These are phyloP conservation scores for Pythium phragmitis DNA, from an alignment of 352 stramenopile species.

Conservation along the genomic window DNA sequence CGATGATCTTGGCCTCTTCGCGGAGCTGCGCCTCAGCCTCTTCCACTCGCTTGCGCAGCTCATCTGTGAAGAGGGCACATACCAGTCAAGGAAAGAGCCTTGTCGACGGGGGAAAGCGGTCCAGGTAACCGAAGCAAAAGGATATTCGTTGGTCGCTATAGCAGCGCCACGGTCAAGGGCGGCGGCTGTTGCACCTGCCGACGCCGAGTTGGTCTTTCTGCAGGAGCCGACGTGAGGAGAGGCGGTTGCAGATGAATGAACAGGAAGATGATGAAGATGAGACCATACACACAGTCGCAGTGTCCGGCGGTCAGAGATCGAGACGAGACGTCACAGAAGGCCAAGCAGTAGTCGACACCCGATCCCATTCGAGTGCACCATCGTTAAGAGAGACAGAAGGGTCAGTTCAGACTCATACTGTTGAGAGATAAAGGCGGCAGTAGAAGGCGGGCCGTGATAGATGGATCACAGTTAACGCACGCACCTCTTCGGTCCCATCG, in stretches of 20 bases:
- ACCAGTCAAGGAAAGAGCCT: constrained; percentile 14
- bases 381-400: background rate
- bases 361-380: background rate
- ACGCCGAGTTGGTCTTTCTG: constrained; percentile 29
- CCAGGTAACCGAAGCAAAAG: constrained; percentile 17
- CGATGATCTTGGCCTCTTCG: constrained; percentile 81
- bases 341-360: no score
- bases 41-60: constrained; percentile 67
- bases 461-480: background rate
- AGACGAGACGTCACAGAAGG: background rate
- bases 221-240: background rate
- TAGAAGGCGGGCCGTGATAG: background rate
- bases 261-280: background rate
- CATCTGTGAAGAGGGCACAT: constrained; percentile 35
- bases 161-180: constrained; percentile 34
- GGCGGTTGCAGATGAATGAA: background rate
- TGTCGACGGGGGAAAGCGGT: background rate
- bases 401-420: no score
- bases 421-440: background rate
- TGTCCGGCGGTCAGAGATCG: background rate
- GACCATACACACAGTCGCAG: background rate
- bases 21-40: constrained; percentile 71
- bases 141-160: constrained; percentile 80
- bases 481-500: constrained; percentile 52
- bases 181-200: background rate